Conservation (phyloP, 371 early-diverging fungal genomes). For the Rhizopus arrhizus region DNA sequence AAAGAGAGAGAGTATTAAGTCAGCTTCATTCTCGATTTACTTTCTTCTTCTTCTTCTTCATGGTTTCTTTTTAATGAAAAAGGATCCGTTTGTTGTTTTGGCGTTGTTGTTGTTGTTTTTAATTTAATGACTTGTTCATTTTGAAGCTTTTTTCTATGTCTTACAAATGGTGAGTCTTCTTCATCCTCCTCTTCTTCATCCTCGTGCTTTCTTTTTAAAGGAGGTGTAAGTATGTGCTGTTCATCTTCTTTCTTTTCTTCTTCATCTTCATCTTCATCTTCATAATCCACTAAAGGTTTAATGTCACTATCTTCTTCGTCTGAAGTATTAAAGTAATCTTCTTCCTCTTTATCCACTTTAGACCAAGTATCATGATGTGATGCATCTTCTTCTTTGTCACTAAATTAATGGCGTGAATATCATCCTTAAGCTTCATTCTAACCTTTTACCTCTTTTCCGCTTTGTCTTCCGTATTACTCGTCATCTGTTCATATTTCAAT, state of each 20-base stretch:
- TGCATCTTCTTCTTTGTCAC: slow-evolving; percentile 5
- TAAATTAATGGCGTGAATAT: slow-evolving; percentile 7
- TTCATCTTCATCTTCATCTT: slow-evolving; percentile 58
- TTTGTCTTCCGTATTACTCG: slow-evolving; percentile 29
- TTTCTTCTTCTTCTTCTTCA: too few species aligned
- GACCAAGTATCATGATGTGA: slow-evolving; percentile 27
- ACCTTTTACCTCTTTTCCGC: too few species aligned
- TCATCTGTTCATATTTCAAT: slow-evolving; percentile 63
- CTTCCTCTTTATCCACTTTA: slow-evolving; percentile 76
- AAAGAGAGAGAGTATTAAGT: too few species aligned
- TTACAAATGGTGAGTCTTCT: not conserved
- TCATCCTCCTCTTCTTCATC: slow-evolving; percentile 2
- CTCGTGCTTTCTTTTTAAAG: not conserved
- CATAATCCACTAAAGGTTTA: slow-evolving; percentile 47
- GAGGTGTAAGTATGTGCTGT: not conserved
- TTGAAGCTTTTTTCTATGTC: not conserved
- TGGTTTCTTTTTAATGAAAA: not conserved
- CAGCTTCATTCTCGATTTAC: too few species aligned
- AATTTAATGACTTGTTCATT: not conserved
- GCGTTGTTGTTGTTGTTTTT: not conserved
- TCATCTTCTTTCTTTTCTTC: slow-evolving; percentile 30
- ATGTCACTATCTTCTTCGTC: slow-evolving; percentile 63
- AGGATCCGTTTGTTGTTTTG: not conserved
- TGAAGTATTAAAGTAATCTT: slow-evolving; percentile 80
- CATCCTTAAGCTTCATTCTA: too few species aligned